Conservation (phyloP, 2,329 filamentous ascomycete genomes). For the Fusarium cicatricum region DNA sequence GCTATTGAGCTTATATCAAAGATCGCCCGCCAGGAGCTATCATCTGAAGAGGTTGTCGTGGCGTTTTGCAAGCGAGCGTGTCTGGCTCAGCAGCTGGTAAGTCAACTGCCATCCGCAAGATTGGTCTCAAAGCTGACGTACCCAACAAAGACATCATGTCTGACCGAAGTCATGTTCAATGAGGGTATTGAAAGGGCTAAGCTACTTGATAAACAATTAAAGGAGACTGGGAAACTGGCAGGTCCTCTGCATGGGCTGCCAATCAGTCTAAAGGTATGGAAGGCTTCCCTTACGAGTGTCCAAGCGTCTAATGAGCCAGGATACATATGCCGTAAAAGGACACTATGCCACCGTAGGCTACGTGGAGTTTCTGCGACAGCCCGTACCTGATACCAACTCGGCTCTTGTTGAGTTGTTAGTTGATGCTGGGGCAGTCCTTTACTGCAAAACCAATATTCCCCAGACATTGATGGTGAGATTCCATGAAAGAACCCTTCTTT, state of each 20-base stretch:
- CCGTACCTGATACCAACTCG: slow-evolving; percentile 30
- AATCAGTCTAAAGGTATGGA: slow-evolving; percentile 36
- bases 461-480: slow-evolving; percentile 67
- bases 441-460: slow-evolving; percentile 58
- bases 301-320: slow-evolving; percentile 22
- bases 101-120: rapidly evolving
- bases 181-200: slow-evolving; percentile 27
- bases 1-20: slow-evolving; percentile 25
- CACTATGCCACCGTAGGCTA: slow-evolving; percentile 39
- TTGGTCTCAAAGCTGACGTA: not conserved
- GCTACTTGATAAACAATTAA: slow-evolving; percentile 29
- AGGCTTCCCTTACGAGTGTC: rapidly evolving
- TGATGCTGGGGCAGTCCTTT: slow-evolving; percentile 41
- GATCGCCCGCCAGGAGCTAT: slow-evolving; percentile 13
- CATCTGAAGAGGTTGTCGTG: slow-evolving; percentile 31
- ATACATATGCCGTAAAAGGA: slow-evolving; percentile 35
- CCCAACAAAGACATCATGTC: slow-evolving; percentile 18
- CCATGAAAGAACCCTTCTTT: rapidly evolving
- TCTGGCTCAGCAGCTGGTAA: slow-evolving; percentile 35
- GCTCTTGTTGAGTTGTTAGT: slow-evolving; percentile 38
- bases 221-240: slow-evolving; percentile 31
- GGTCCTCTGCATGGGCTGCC: slow-evolving; percentile 35
- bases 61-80: slow-evolving; percentile 37
- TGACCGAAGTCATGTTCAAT: slow-evolving; percentile 34
- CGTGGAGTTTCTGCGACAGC: slow-evolving; percentile 37